Evolutionary conservation across 805 yeast genomes (phyloP).

Genomic region (Nadsonia fulvescens): DNA sequence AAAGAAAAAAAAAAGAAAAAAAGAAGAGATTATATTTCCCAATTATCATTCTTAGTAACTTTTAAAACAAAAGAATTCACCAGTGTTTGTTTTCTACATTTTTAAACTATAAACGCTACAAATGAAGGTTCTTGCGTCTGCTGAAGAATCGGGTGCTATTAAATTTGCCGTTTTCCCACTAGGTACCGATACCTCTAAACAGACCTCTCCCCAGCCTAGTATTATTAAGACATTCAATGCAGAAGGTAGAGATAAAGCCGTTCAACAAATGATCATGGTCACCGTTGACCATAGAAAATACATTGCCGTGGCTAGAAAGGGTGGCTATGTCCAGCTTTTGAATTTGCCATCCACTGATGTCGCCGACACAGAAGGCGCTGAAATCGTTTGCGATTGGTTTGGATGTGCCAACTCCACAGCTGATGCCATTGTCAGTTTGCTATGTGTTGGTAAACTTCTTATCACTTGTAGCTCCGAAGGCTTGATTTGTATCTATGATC

Average conservation of each 20-base stretch:
- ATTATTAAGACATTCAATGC: constrained; percentile 26
- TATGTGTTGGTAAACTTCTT: no score
- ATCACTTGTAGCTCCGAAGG: no score
- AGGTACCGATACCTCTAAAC: constrained; percentile 68
- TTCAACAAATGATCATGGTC: constrained; percentile 11
- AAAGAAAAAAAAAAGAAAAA: no score
- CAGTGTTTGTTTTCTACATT: no score
- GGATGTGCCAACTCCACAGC: no score
- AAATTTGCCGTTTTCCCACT: constrained; percentile 37
- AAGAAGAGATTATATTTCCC: no score
- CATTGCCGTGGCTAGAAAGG: constrained; percentile 8
- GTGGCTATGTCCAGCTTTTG: constrained; percentile 9
- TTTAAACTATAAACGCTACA: not conserved
- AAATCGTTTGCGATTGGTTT: no score
- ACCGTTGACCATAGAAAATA: constrained; percentile 3
- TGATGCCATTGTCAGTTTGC: no score
- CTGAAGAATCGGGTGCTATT: constrained; percentile 33
- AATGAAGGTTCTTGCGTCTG: constrained; percentile 34
- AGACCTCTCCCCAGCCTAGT: constrained; percentile 47
- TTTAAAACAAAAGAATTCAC: no score
- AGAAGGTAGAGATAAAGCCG: constrained; percentile 23
- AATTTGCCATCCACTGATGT: constrained; percentile 4
- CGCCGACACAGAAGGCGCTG: constrained; percentile 5
- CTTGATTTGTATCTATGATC: no score
- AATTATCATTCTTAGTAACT: no score